A percentile compares a stretch with the other conserved stretches of the same genome.
Evolutionary conservation across 805 yeast species (phyloP).

Genomic region (Candida suzukii): DNA sequence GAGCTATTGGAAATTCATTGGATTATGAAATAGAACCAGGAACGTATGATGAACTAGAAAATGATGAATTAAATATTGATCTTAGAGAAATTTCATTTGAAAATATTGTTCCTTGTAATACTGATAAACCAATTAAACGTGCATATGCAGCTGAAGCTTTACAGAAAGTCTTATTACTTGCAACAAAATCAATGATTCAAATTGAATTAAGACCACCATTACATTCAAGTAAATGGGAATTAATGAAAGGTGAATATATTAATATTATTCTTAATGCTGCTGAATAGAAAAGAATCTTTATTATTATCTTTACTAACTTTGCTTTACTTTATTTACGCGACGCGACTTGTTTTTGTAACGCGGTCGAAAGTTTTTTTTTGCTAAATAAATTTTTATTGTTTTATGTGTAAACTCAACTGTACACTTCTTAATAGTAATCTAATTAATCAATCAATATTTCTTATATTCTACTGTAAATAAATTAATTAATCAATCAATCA

Average conservation of each 20-base stretch:
- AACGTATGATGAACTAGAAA: not conserved
- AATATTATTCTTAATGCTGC: constrained; percentile 5
- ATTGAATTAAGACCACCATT: constrained; percentile 6
- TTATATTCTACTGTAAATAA: too few species aligned
- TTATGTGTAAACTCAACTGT: too few species aligned
- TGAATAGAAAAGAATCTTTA: too few species aligned
- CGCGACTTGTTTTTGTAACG: not conserved
- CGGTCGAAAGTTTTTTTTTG: too few species aligned
- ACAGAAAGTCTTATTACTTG: constrained; percentile 12
- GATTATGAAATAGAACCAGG: constrained; percentile 1
- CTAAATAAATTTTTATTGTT: too few species aligned
- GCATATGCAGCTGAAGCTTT: constrained; percentile 12
- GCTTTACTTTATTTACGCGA: too few species aligned
- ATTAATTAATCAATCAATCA: not conserved
- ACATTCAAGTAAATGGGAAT: constrained; percentile 19
- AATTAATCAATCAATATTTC: too few species aligned
- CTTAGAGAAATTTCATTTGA: constrained; percentile 9
- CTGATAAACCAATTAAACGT: constrained; percentile 2
- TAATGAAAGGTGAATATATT: constrained; percentile 11
- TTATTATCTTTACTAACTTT: too few species aligned
- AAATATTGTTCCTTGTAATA: constrained; percentile 6
- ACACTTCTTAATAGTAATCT: too few species aligned
- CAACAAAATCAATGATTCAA: constrained; percentile 8
- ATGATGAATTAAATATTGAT: constrained; percentile 1
- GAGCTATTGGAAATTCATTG: not conserved